Base-by-base conservation (phyloP, 805 yeast species). In the Saturnispora ahearnii region DNA sequence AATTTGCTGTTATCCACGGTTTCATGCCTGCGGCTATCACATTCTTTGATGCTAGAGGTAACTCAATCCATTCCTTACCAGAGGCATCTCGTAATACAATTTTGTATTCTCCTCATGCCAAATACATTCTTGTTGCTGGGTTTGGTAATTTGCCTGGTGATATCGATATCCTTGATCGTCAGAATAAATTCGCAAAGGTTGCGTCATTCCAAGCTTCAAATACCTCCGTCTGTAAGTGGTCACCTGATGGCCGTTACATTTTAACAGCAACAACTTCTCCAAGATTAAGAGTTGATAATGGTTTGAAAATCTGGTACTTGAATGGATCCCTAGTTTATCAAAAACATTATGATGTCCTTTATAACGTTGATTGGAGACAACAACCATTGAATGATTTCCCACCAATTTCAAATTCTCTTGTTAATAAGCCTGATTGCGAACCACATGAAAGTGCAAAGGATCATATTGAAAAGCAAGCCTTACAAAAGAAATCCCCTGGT, bases 81-180 rank as follows among this genome's bases (percentile, higher is more conserved):
- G 82, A 86, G 37, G 86, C 87, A 43, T 84, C 97, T 48, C 82
- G 93, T 64, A 93, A 93, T 69, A 87, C 96, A 30, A 79, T 93
- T 57, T 68, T 84, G 55, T 93, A 87, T 67, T 89, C 98, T 8
- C 99, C 99, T 6, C 95, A 90, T 62, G 97, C 95, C 36, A 80
- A 87, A 59, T 91, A 81, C 60, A 82, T 95, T 45, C 73, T 93
- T 53, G 91, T 90, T 54, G 98, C 96, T 9, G 99, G 99, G 3
- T 93, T 93, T 68, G 99, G 99, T 60, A 93, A 93, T 68, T 77
- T 93, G 65, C 97, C 91, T 71, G 99, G 99, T 53, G 81, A 90
- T 13, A 95, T 93, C 51, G 98, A 95, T 65, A 84, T 93, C 53
- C 82, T 89, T 63, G 99, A 93, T 71, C 85, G 97, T 64, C 87